phyloP scores from a whole-genome alignment of 1,139 yeast genomes.

The Candida neerlandica region DNA sequence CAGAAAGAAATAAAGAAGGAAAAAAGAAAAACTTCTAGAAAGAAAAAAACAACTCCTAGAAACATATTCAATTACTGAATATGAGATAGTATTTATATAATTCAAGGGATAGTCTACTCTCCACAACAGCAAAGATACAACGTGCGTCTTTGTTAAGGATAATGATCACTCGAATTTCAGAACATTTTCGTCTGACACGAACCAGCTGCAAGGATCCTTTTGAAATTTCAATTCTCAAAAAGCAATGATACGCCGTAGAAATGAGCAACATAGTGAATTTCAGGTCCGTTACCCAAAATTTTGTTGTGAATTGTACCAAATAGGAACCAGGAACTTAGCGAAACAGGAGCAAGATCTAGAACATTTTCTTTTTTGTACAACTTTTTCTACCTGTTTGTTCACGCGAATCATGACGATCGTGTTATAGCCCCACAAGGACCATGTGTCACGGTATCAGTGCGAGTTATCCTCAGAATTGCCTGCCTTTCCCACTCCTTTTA shows the following conservation, averaged over 20 bases:
- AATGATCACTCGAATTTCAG: neutral
- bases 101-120: neutral
- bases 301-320: neutral
- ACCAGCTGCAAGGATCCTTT: neutral
- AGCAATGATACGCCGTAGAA: neutral
- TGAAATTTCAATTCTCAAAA: neutral
- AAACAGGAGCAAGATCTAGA: neutral
- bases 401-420: no score
- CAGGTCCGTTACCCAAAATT: neutral
- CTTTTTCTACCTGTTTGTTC: neutral
- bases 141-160: slow-evolving; percentile 1
- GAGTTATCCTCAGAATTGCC: no score
- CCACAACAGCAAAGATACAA: neutral
- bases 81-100: neutral
- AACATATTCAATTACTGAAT: neutral
- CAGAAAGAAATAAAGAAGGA: neutral
- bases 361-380: neutral
- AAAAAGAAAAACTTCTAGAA: neutral
- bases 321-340: neutral
- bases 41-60: neutral
- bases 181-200: slow-evolving; percentile 4
- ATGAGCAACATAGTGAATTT: neutral
- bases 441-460: no score
- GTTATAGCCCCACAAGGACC: no score
- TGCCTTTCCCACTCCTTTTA: no score